Evolutionary conservation across 2,329 filamentous ascomycete species (phyloP).

Genomic region (Fusarium caatingaense): DNA sequence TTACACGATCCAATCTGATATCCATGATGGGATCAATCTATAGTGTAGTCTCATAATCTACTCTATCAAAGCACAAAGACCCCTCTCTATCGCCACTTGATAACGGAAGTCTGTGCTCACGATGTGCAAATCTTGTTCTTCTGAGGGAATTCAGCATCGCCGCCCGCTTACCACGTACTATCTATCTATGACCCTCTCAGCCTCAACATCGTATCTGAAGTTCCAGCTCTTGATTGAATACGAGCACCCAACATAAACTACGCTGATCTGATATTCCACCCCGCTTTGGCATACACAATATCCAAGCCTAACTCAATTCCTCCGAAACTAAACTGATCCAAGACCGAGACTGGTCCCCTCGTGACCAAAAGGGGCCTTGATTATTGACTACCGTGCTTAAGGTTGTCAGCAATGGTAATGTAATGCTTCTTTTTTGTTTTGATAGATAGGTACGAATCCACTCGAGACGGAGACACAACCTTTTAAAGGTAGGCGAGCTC

Average conservation of each 20-base stretch:
- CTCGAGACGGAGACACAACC: conserved; percentile 31
- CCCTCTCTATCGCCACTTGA: conserved; percentile 4
- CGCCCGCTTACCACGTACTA: not conserved
- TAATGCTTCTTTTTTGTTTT: conserved; percentile 11
- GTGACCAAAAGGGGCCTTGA: conserved; percentile 36
- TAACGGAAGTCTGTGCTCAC: conserved; percentile 19
- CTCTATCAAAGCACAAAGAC: not conserved
- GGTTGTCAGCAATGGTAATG: conserved; percentile 3
- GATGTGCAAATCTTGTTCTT: not conserved
- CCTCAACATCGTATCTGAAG: conserved; percentile 24
- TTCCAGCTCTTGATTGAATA: conserved; percentile 23
- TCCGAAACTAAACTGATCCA: conserved; percentile 14
- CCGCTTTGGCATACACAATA: conserved; percentile 20
- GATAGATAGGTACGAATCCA: conserved; percentile 18
- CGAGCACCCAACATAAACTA: conserved; percentile 28
- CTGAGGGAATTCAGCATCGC: not conserved
- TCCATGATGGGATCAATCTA: conserved; percentile 16
- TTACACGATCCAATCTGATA: conserved; percentile 33
- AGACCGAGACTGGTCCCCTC: conserved; percentile 8
- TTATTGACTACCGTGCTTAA: conserved; percentile 18
- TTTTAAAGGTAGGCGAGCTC: conserved; percentile 12
- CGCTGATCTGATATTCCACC: conserved; percentile 24
- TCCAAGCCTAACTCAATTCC: conserved; percentile 15
- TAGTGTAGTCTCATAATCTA: conserved; percentile 5
- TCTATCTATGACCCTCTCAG: conserved; percentile 7